A percentile compares a stretch with the other conserved stretches of the same genome.
These are phyloP conservation scores for Gyromitra esculenta DNA, from an alignment of 2,329 filamentous ascomycete species.

Conservation along the genomic window DNA sequence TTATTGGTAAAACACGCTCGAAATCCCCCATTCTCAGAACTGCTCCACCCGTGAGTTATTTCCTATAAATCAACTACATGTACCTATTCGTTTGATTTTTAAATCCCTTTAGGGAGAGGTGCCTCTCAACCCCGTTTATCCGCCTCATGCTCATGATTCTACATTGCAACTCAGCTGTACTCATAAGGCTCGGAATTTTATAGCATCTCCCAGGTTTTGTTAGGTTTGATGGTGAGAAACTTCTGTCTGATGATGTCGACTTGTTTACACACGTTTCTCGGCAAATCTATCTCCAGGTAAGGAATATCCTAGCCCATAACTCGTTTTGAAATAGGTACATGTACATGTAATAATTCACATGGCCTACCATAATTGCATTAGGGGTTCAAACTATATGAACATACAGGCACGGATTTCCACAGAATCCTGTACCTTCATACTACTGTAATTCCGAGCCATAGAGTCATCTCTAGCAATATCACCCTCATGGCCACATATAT, in stretches of 20 bases:
- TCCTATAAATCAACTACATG: no score
- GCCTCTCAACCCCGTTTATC: background rate
- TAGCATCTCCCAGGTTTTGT: background rate
- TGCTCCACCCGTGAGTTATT: no score
- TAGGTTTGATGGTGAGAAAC: background rate
- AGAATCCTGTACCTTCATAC: background rate
- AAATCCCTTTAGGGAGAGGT: background rate
- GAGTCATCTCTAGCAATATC: background rate
- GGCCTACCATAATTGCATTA: background rate
- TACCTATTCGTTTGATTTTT: background rate
- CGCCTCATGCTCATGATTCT: background rate
- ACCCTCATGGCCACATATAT: background rate
- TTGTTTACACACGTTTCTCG: slow-evolving; percentile 4
- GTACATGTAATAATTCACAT: slow-evolving; percentile 12
- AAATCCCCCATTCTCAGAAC: no score
- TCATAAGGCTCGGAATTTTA: background rate
- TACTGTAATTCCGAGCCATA: background rate
- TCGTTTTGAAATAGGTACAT: slow-evolving; percentile 5
- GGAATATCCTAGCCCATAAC: slow-evolving; percentile 12
- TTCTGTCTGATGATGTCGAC: slow-evolving; percentile 15
- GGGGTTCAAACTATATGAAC: no score
- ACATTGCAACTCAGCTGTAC: background rate
- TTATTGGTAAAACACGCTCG: no score
- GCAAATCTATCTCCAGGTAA: slow-evolving; percentile 8
- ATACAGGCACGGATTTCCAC: background rate